Conservation (phyloP, 257 asterid genomes). For the Solanum ossicruentum region DNA sequence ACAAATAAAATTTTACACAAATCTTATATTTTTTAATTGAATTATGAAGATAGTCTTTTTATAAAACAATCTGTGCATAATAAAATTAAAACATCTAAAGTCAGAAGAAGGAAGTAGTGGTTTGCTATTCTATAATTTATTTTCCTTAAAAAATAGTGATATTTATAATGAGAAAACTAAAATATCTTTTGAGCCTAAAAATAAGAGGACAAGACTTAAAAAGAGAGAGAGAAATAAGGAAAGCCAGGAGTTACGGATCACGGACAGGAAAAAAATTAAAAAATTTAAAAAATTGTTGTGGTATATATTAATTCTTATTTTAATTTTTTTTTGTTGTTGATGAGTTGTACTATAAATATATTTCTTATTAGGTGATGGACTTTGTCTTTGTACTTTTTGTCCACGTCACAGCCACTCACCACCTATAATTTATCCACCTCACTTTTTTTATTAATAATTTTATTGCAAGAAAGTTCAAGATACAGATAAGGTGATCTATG, state of each 20-base stretch:
- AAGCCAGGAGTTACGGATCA: conserved; percentile 14
- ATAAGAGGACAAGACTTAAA: not conserved
- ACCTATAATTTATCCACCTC: conserved; percentile 11
- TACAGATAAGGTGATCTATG: not conserved
- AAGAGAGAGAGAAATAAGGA: not conserved
- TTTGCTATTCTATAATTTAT: not conserved
- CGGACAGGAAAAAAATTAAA: not conserved
- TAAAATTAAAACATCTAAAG: too few relatives aligned
- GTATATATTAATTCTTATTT: not conserved
- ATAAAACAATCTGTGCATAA: too few relatives aligned
- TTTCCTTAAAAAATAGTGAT: not conserved
- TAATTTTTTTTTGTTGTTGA: not conserved
- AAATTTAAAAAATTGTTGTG: not conserved
- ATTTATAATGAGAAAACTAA: not conserved
- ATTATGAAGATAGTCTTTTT: too few relatives aligned
- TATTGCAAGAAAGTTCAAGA: not conserved
- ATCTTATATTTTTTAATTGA: too few relatives aligned
- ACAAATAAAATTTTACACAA: too few relatives aligned
- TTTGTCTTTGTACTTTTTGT: conserved; percentile 35
- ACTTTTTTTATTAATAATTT: not conserved
- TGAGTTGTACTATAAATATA: conserved; percentile 10
- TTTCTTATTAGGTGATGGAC: conserved; percentile 13
- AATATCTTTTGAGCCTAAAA: conserved; percentile 23
- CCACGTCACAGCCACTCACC: conserved; percentile 52
- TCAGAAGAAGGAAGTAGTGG: too few relatives aligned